Percentiles rank a stretch among this genome's conserved stretches.
These are phyloP conservation scores for Leccinum disarticulatum DNA, from an alignment of 768 basidiomycete genomes.

Conservation along the genomic window DNA sequence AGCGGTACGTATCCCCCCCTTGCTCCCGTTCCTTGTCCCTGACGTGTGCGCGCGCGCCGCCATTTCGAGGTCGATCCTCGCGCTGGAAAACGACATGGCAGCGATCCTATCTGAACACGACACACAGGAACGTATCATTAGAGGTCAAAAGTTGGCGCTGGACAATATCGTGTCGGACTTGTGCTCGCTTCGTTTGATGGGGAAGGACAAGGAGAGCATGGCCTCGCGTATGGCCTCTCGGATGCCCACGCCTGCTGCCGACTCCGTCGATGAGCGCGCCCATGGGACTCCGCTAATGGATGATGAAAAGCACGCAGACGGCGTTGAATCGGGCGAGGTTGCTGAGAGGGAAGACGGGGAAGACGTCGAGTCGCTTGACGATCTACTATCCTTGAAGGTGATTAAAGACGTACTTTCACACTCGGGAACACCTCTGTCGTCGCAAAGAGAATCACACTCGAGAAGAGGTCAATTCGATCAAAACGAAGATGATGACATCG, in stretches of 20 bases:
- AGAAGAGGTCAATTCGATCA: constrained; percentile 25
- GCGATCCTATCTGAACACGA: constrained; percentile 76
- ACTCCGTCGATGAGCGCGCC: constrained; percentile 29
- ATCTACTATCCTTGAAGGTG: constrained; percentile 28
- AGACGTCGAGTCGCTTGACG: constrained; percentile 34
- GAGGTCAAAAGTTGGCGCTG: constrained; percentile 66
- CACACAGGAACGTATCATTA: constrained; percentile 62
- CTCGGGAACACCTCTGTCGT: constrained; percentile 29
- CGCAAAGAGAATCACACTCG: constrained; percentile 26
- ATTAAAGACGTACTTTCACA: constrained; percentile 37
- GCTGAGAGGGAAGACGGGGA: constrained; percentile 39
- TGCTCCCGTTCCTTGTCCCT: neutral
- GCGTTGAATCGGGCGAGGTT: constrained; percentile 44
- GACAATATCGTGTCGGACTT: constrained; percentile 66
- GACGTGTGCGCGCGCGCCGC: neutral
- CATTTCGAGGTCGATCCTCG: constrained; percentile 55
- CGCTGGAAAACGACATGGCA: constrained; percentile 75
- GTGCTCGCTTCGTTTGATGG: constrained; percentile 58
- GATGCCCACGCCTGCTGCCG: constrained; percentile 51
- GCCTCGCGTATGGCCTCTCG: constrained; percentile 41
- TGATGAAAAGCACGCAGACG: constrained; percentile 40
- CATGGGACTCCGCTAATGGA: constrained; percentile 23
- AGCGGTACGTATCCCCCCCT: constrained; percentile 53
- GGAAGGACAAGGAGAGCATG: constrained; percentile 59
- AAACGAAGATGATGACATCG: constrained; percentile 65